Base-by-base conservation (phyloP, 192 early-diverging fungal species). In the Umbelopsis isabellina region DNA sequence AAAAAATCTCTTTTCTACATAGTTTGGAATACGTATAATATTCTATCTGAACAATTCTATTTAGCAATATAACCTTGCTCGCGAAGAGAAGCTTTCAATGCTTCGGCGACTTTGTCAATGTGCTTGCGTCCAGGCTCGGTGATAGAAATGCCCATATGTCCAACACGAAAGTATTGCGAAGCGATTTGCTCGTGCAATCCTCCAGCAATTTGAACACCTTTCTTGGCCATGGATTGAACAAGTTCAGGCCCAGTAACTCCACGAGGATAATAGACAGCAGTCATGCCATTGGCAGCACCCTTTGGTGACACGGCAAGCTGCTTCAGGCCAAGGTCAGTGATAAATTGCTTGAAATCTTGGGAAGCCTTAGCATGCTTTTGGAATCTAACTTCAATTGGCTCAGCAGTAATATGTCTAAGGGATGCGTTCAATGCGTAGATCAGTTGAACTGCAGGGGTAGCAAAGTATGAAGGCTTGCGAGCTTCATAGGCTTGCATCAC, bases 401-500 rank as follows among this genome's bases (percentile, higher is more conserved):
- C 46, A 44, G 73, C 76, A 65, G 89, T 75, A 22, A 94, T 76
- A 78, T 92, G 91, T 52, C 76, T 72, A 67, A 94, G 83, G 64
- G 87, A 85, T 16, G 81, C 80, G 72, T 91, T 79, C 21, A 94
- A 85, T 21, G 92, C 90, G 66, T 88, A 75, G 68, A 94, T 84
- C 51, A 89, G 81, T 81, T 91, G 90, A 45, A 94, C 92, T 16
- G 89, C 82, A 2, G 92, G 92, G 35, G 92, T 94, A 22, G 91
- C 92, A 84, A 94, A 94, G 81, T 94, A 94, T 52, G 83, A 84
- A 45, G 86, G 81, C 21, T 89, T 85, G 46, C 91, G 84, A 10
- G 83, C 86, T 80, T 94, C 92, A 82, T 94, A 94, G 44, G 89
- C 85, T 71, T 84, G 72, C 92, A 94, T 94, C 68, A 94, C 88